phyloP scores from a whole-genome alignment of 2,329 filamentous ascomycete species.

The Fusarium multiceps region DNA sequence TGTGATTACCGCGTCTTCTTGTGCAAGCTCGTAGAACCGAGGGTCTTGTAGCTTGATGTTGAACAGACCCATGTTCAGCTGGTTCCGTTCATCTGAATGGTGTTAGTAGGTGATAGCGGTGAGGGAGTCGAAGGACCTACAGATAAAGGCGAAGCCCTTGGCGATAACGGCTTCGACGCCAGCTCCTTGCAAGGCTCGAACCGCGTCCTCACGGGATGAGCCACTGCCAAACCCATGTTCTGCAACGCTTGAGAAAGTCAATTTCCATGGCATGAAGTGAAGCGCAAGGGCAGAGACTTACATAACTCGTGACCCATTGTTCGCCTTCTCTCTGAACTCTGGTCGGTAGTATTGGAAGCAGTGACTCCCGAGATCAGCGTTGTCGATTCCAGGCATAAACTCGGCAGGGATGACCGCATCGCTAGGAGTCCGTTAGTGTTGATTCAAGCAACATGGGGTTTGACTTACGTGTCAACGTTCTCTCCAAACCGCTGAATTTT shows the following conservation, averaged over 20 bases:
- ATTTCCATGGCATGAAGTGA: background rate
- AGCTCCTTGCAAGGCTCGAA: constrained; percentile 22
- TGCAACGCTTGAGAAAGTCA: background rate
- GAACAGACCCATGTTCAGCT: background rate
- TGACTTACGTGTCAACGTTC: background rate
- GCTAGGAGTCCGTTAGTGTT: background rate
- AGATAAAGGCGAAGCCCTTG: constrained; percentile 34
- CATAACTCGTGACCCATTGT: constrained; percentile 20
- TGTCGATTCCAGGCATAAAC: constrained; percentile 34
- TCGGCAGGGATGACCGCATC: constrained; percentile 16
- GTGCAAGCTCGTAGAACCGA: background rate
- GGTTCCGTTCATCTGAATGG: background rate
- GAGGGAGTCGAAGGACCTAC: background rate
- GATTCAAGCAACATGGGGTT: too few relatives aligned
- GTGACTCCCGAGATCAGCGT: constrained; percentile 37
- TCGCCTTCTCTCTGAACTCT: constrained; percentile 27
- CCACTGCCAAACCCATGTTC: background rate
- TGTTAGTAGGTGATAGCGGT: background rate
- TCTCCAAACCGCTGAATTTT: background rate
- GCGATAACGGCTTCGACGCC: constrained; percentile 30
- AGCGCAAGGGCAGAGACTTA: background rate
- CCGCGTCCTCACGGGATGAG: constrained; percentile 29
- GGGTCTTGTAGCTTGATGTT: background rate
- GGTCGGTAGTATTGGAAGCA: constrained; percentile 37
- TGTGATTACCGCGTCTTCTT: background rate